A percentile compares a stretch with the other conserved stretches of the same genome.
phyloP scores from a whole-genome alignment of 345 rosid species.

The Cochlearia excelsa region DNA sequence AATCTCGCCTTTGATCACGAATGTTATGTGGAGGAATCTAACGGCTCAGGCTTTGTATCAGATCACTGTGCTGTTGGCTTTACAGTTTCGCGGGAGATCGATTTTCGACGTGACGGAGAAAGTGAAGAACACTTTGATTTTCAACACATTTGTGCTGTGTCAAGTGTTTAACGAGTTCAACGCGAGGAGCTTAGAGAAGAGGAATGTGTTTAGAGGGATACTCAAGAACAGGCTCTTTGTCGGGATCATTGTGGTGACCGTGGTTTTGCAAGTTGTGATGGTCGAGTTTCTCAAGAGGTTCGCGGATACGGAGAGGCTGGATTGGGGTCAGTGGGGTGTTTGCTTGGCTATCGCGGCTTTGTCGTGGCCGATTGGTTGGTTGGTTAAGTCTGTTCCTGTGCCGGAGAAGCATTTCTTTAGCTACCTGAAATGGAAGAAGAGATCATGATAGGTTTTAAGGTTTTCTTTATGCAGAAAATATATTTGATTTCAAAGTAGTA shows the following conservation, averaged over 20 bases:
- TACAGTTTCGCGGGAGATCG: slow-evolving; percentile 62
- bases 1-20: slow-evolving; percentile 59
- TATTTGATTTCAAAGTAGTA: neutral
- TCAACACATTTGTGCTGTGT: slow-evolving; percentile 67
- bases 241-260: slow-evolving; percentile 50
- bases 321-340: slow-evolving; percentile 62
- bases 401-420: slow-evolving; percentile 49
- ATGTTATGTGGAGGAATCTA: slow-evolving; percentile 77
- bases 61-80: slow-evolving; percentile 52
- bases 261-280: slow-evolving; percentile 64
- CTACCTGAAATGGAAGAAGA: slow-evolving; percentile 39
- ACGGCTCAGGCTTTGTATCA: slow-evolving; percentile 66
- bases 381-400: slow-evolving; percentile 58
- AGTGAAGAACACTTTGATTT: slow-evolving; percentile 63
- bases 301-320: slow-evolving; percentile 69
- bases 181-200: slow-evolving; percentile 70
- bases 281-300: slow-evolving; percentile 69
- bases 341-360: slow-evolving; percentile 55
- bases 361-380: slow-evolving; percentile 74
- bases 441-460: slow-evolving; percentile 9
- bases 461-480: slow-evolving; percentile 1
- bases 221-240: slow-evolving; percentile 62
- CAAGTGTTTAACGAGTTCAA: slow-evolving; percentile 84
- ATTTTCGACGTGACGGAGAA: slow-evolving; percentile 48
- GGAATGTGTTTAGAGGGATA: slow-evolving; percentile 63